These are phyloP conservation scores for Stipa capillata DNA, from an alignment of 176 grass and related monocot species.

Conservation along the genomic window DNA sequence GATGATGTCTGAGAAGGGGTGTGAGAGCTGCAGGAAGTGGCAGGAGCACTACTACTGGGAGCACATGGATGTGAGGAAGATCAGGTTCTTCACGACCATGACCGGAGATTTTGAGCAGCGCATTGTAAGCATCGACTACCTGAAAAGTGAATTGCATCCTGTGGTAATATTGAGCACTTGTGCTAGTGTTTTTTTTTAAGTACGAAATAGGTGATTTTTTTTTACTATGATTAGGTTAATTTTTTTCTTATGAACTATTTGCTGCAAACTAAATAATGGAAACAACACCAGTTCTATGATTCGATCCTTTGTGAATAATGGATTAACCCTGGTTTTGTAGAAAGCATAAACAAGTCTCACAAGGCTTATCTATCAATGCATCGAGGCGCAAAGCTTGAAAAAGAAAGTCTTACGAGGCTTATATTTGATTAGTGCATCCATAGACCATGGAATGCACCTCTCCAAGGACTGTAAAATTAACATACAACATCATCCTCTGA, in stretches of 20 bases:
- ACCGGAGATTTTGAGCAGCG: not conserved
- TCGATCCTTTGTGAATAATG: not conserved
- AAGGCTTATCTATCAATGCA: not conserved
- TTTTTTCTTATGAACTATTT: not conserved
- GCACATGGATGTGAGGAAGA: slow-evolving; percentile 28
- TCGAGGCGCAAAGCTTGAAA: no score
- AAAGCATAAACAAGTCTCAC: not conserved
- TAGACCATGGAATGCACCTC: not conserved
- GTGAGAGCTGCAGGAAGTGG: slow-evolving; percentile 30
- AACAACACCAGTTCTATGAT: not conserved
- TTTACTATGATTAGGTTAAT: not conserved
- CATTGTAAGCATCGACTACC: slow-evolving; percentile 16
- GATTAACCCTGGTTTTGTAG: not conserved
- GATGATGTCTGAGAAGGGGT: slow-evolving; percentile 3
- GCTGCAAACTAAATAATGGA: not conserved
- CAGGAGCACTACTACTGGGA: slow-evolving; percentile 41
- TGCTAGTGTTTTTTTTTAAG: not conserved
- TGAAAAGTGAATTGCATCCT: not conserved
- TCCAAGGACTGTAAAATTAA: not conserved
- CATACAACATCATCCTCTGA: not conserved
- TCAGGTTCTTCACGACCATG: slow-evolving; percentile 24
- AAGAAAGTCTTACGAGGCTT: not conserved
- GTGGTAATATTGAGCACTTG: not conserved
- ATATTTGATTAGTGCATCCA: not conserved
- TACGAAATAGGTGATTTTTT: not conserved